Evolutionary conservation across 345 rosid genomes (phyloP).

Genomic region (Iberis pinnata): DNA sequence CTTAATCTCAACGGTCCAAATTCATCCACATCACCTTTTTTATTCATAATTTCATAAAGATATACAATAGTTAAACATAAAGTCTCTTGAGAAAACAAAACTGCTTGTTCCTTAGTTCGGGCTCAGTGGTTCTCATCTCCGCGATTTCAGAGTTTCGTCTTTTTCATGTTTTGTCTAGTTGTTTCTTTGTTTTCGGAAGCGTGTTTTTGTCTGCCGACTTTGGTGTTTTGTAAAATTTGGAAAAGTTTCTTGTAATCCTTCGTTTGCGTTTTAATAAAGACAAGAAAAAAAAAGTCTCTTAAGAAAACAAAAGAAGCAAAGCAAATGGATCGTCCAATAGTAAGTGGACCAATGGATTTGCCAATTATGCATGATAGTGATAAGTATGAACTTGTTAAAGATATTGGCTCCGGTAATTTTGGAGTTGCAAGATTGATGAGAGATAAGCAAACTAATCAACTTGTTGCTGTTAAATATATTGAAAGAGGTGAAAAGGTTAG

Average conservation of each 20-base stretch:
- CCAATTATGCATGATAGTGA: conserved; percentile 38
- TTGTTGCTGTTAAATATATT: conserved; percentile 86
- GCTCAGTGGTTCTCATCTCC: too few relatives aligned
- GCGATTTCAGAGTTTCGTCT: too few relatives aligned
- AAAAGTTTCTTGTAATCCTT: too few relatives aligned
- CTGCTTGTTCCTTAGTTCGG: too few relatives aligned
- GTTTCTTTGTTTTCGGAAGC: too few relatives aligned
- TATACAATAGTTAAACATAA: too few relatives aligned
- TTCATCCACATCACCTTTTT: conserved; percentile 22
- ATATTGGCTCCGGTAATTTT: conserved; percentile 83
- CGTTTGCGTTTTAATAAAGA: too few relatives aligned
- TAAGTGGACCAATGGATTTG: conserved; percentile 74
- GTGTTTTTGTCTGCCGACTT: too few relatives aligned
- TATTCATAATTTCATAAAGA: neutral
- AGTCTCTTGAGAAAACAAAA: too few relatives aligned
- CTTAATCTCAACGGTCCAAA: conserved; percentile 7
- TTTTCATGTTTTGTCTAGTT: too few relatives aligned
- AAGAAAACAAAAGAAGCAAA: neutral
- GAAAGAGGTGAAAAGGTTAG: conserved; percentile 90
- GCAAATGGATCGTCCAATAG: conserved; percentile 73
- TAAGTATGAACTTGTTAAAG: conserved; percentile 65
- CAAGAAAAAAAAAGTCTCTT: too few relatives aligned
- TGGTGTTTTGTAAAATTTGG: too few relatives aligned
- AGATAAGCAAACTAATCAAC: conserved; percentile 75
- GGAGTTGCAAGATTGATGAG: conserved; percentile 84